Base-by-base conservation (phyloP, 164 flowering plant species). In the Pachysandra terminalis region DNA sequence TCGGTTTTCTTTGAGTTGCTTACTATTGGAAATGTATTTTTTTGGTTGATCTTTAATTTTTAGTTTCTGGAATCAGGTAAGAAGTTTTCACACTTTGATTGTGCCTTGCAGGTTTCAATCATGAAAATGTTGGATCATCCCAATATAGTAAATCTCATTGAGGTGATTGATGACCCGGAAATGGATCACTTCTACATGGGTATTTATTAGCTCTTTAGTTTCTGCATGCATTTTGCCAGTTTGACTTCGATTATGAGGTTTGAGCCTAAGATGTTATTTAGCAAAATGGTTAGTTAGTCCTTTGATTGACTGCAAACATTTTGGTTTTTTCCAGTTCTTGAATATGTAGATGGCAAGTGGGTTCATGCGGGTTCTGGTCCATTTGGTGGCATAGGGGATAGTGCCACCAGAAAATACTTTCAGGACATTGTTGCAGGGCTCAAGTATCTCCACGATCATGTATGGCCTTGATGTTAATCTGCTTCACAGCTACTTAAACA, bases 141-240 rank as follows among this genome's bases (percentile, higher is more conserved):
- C 35, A 93, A 96, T 75, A 96, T 96, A 62, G 99, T 96, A 64
- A 96, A 89, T 84, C 93, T 96, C 67, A 64, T 89, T 73, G 99
- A 96, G 88, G 99, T 96, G 80, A 93, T 96, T 79, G 91, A 96
- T 83, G 99, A 96, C 81, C 93, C 98, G 66, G 76, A 81, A 64
- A 72, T 87, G 48, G 99, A 96, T 85, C 83, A 89, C 76, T 93
- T 96, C 81, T 96, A 93, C 80, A 93, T 96, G 98, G 99, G 99
- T 96, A 95, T 73, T 67, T 24, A 64, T 55, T 63, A 24, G 53
- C 51, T 41, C 73, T 70, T 58, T 32, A 24, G 19, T 19, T 54
- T 27, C n/a, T 51, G 8, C 21, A 21, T 22, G 19, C 40, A 5
- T 24, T 64, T 76, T 13, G 21, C 63, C 37, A 23, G 9, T 61